Conservation (phyloP, 306 rosid species). For the Alnus rubra region DNA sequence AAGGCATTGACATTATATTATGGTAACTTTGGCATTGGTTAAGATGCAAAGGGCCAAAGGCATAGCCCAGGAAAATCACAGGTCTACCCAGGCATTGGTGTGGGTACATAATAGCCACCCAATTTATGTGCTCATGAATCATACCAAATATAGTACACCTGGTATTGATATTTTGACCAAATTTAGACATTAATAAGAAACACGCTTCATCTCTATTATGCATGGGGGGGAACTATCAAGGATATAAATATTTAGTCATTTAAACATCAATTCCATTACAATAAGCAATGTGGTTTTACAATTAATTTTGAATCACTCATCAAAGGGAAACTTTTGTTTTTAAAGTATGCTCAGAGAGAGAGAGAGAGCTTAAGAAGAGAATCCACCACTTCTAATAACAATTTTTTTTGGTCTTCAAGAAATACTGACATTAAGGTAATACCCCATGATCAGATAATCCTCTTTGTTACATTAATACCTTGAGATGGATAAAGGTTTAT, state of each 20-base stretch:
- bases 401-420: not conserved
- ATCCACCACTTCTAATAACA: not conserved
- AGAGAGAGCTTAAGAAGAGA: not conserved
- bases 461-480: not conserved
- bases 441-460: not conserved
- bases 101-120: not conserved
- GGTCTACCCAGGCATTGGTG: not conserved
- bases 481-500: not conserved
- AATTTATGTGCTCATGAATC: not conserved
- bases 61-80: not conserved
- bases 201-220: not conserved
- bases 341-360: too few relatives aligned
- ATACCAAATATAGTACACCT: not conserved
- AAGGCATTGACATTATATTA: not conserved
- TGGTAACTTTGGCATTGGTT: not conserved
- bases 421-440: not conserved
- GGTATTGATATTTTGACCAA: not conserved
- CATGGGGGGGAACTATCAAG: not conserved
- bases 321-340: not conserved
- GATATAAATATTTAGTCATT: not conserved
- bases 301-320: not conserved
- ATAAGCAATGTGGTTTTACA: not conserved
- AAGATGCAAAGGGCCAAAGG: not conserved
- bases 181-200: not conserved
- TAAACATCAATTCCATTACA: too few relatives aligned